A percentile compares a stretch with the other conserved stretches of the same genome.
These are phyloP conservation scores for Saccharomycopsis babjevae DNA, from an alignment of 805 yeast genomes.

Conservation along the genomic window DNA sequence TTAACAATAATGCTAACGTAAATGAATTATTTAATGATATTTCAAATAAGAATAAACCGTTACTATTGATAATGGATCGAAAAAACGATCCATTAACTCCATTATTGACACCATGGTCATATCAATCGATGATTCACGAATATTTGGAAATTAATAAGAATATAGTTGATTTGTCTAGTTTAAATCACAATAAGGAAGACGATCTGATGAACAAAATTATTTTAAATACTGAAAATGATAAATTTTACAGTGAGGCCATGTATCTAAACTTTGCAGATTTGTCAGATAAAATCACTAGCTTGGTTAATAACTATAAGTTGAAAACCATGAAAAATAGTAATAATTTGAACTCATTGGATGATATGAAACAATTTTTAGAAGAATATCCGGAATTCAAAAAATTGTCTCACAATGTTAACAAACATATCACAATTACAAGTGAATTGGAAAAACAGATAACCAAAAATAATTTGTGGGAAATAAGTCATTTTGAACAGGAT, in stretches of 20 bases:
- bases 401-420: conserved; percentile 77
- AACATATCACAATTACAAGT: conserved; percentile 83
- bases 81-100: conserved; percentile 91
- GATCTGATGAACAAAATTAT: conserved; percentile 56
- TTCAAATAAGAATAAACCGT: conserved; percentile 56
- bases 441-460: conserved; percentile 75
- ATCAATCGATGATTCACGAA: conserved; percentile 96
- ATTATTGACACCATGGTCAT: conserved; percentile 90
- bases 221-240: conserved; percentile 59
- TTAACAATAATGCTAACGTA: conserved; percentile 29
- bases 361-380: conserved; percentile 83
- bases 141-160: conserved; percentile 74
- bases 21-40: conserved; percentile 32
- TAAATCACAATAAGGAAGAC: conserved; percentile 19
- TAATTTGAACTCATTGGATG: conserved; percentile 52
- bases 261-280: conserved; percentile 89
- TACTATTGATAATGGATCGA: conserved; percentile 70
- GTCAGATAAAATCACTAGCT: conserved; percentile 76
- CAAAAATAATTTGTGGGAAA: conserved; percentile 58
- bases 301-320: conserved; percentile 70
- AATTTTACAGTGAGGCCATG: conserved; percentile 72
- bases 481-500: conserved; percentile 85
- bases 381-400: conserved; percentile 91
- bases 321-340: conserved; percentile 62
- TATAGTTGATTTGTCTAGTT: conserved; percentile 54